A percentile compares a stretch with the other conserved stretches of the same genome.
phyloP scores from a whole-genome alignment of 129 eudicot species.

The Helichrysum umbraculigerum region DNA sequence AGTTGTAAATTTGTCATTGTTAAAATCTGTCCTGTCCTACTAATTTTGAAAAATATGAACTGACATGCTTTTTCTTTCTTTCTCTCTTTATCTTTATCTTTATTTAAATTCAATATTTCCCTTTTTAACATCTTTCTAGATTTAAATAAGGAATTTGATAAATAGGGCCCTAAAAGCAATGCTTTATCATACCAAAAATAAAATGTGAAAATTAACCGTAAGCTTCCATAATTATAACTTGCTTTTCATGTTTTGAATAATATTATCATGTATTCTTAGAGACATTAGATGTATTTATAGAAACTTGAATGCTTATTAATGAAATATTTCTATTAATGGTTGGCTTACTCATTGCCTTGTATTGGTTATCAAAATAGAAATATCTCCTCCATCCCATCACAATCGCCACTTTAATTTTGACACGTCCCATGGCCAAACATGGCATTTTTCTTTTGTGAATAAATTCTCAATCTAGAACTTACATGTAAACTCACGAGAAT shows the following conservation, averaged over 20 bases:
- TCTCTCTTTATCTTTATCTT: slow-evolving; percentile 11
- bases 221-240: too few species aligned
- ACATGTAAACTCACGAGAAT: neutral
- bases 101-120: neutral
- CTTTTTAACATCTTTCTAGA: neutral
- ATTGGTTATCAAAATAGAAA: too few species aligned
- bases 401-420: neutral
- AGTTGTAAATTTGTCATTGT: slow-evolving; percentile 27
- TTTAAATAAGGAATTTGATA: too few species aligned
- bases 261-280: too few species aligned
- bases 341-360: too few species aligned
- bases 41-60: neutral
- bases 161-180: too few species aligned
- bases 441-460: neutral
- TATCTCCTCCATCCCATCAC: slow-evolving; percentile 15
- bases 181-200: too few species aligned
- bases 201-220: too few species aligned
- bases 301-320: too few species aligned
- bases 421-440: neutral
- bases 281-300: too few species aligned
- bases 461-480: neutral
- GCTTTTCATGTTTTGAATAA: too few species aligned
- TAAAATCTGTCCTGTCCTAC: slow-evolving; percentile 8
- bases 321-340: too few species aligned
- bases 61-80: neutral